Evolutionary conservation across 2,329 filamentous ascomycete genomes (phyloP), one percentile per base, ranked within the genome.

Genomic region (Conoideocrella luteorostrata): DNA sequence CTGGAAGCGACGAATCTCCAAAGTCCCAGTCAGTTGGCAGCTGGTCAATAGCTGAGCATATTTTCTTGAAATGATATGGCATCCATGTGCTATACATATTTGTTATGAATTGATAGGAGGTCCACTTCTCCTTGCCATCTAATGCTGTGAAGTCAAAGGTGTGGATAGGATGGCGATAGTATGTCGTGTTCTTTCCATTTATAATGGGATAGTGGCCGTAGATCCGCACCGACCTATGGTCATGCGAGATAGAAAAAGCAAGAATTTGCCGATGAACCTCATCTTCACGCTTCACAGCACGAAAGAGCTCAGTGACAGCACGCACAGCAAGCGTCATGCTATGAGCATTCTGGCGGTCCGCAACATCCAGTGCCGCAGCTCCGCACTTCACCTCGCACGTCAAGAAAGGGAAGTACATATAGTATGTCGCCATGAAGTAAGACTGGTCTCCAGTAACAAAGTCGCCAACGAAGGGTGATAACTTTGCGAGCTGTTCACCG

Each of bases 391-490:
- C 68, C 51, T 75, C 68, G 52, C 64, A 70, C 0, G 66, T 64
- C 0, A 75, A 56, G 48, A 74, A 75, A 2, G 69, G 69, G 47
- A 77, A 72, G 56, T 67, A 70, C 59, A 74, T 72, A 4, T 64
- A 55, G 41, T 60, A 67, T 9, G 67, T 75, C 9, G 52, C 64
- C 58, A 69, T 67, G 43, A 74, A 70, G 47, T n/a, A 54, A 63
- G 20, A 63, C 73, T 39, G 51, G 52, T 43, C 66, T 57, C 9
- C 56, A 53, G 24, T 41, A 32, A 22, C 58, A 5, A 56, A 53
- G 24, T 67, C 51, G 43, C 61, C 58, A 41, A 68, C 50, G 35
- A 65, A 65, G 4, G 63, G 62, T 7, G 52, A 44, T 7, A 75
- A 50, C 55, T 65, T 72, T 12, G 52, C 28, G 6, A 70, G 59